Conservation (phyloP, 1,284 basidiomycete genomes). For the Pseudozyma tsukubaensis region DNA sequence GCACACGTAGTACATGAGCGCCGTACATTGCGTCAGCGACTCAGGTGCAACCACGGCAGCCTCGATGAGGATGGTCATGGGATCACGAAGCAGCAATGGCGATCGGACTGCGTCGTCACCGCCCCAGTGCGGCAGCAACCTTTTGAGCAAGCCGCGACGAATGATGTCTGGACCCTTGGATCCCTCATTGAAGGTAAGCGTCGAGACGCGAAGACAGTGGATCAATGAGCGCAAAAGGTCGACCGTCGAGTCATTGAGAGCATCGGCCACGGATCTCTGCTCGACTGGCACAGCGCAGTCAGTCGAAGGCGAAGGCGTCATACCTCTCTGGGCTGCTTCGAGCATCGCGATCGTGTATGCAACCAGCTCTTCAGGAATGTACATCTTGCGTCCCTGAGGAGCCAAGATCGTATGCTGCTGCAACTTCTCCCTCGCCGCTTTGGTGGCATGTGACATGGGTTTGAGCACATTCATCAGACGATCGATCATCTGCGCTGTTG, state of each 20-base stretch:
- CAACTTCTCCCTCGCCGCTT: conserved; percentile 42
- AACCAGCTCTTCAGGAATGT: conserved; percentile 65
- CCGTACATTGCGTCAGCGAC: conserved; percentile 61
- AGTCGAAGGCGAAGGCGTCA: conserved; percentile 47
- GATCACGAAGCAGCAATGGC: conserved; percentile 64
- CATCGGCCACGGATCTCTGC: conserved; percentile 46
- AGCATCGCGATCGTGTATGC: conserved; percentile 67
- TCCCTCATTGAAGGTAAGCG: conserved; percentile 42
- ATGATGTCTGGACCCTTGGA: conserved; percentile 48
- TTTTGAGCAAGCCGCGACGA: conserved; percentile 64
- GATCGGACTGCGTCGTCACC: conserved; percentile 62
- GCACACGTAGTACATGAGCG: conserved; percentile 66
- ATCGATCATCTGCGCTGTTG: conserved; percentile 63
- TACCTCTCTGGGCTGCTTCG: conserved; percentile 63
- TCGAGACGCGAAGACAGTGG: conserved; percentile 49
- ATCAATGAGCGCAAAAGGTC: conserved; percentile 59
- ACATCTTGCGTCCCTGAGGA: conserved; percentile 58
- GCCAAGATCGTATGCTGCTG: conserved; percentile 61
- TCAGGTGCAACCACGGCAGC: conserved; percentile 62
- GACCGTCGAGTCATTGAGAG: conserved; percentile 52
- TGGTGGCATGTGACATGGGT: conserved; percentile 57
- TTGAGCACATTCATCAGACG: conserved; percentile 61
- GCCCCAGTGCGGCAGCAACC: conserved; percentile 67
- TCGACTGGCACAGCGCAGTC: conserved; percentile 33
- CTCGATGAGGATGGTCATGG: conserved; percentile 66